Evolutionary conservation across 805 yeast genomes (phyloP).

Genomic region (Hyphopichia homilentoma): DNA sequence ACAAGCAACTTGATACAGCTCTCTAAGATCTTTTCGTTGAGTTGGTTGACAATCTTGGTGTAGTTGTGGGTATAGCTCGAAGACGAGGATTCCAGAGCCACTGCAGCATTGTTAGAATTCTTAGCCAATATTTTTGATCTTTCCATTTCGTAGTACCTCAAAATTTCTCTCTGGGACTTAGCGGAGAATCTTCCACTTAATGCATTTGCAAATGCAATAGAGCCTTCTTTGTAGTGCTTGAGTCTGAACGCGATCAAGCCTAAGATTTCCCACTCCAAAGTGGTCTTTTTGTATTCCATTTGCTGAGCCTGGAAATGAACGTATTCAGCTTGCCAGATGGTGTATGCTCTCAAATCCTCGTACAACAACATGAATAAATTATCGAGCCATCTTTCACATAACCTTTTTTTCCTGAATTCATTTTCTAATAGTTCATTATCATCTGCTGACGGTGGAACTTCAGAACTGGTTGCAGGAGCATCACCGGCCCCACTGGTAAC

Average conservation of each 20-base stretch:
- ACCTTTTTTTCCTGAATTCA: constrained; percentile 59
- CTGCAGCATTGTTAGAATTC: constrained; percentile 13
- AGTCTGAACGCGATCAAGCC: constrained; percentile 84
- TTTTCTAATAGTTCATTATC: constrained; percentile 15
- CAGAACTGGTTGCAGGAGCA: neutral
- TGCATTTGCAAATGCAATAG: constrained; percentile 75
- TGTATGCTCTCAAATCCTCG: constrained; percentile 75
- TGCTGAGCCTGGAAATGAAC: constrained; percentile 88
- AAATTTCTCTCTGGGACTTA: constrained; percentile 67
- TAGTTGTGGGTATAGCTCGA: constrained; percentile 23
- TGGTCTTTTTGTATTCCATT: constrained; percentile 68
- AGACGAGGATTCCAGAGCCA: constrained; percentile 2
- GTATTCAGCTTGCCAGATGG: constrained; percentile 90
- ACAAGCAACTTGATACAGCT: constrained; percentile 74
- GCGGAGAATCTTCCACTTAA: constrained; percentile 75
- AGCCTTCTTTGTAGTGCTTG: constrained; percentile 84
- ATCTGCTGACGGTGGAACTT: constrained; percentile 3
- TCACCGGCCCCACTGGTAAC: constrained; percentile 4
- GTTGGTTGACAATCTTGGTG: constrained; percentile 35
- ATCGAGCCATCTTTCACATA: constrained; percentile 74
- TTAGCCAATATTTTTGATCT: constrained; percentile 31
- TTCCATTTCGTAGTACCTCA: constrained; percentile 61
- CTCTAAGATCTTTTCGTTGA: constrained; percentile 61
- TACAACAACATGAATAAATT: constrained; percentile 64
- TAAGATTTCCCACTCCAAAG: constrained; percentile 89